These are phyloP conservation scores for Drechslera avenae DNA, from an alignment of 2,329 filamentous ascomycete genomes.

Conservation along the genomic window DNA sequence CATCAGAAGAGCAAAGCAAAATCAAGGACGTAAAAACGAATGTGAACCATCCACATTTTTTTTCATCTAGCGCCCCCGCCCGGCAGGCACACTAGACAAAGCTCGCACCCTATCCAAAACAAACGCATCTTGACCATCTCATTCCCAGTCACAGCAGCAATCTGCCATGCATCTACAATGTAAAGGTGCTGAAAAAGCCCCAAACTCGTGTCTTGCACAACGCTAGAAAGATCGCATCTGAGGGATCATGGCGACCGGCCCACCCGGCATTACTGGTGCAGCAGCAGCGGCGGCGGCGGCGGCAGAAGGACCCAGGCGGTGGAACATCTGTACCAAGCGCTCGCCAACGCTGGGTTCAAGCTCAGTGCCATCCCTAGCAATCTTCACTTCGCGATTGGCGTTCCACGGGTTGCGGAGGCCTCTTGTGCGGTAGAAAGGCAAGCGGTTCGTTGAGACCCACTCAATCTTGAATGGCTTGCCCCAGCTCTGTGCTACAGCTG, in stretches of 20 bases:
- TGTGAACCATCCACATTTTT: background rate
- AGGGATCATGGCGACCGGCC: conserved; percentile 31
- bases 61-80: conserved; percentile 1
- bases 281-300: conserved; percentile 18
- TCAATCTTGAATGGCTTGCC: conserved; percentile 90
- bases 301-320: conserved; percentile 39
- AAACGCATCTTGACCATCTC: background rate
- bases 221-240: conserved; percentile 39
- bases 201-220: background rate
- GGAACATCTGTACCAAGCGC: conserved; percentile 79
- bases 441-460: conserved; percentile 81
- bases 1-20: background rate
- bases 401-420: conserved; percentile 94
- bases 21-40: background rate
- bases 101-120: background rate
- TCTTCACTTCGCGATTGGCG: conserved; percentile 92
- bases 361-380: conserved; percentile 92
- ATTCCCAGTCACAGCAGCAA: background rate
- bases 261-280: conserved; percentile 27
- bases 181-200: conserved; percentile 6
- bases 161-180: conserved; percentile 1
- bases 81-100: conserved; percentile 1
- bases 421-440: conserved; percentile 88
- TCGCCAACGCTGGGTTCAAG: conserved; percentile 82
- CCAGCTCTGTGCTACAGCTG: conserved; percentile 66